Percentiles rank a stretch among this genome's conserved stretches.
Conservation (phyloP, 2,329 filamentous ascomycete species). For the Clarireedia hainanense region DNA sequence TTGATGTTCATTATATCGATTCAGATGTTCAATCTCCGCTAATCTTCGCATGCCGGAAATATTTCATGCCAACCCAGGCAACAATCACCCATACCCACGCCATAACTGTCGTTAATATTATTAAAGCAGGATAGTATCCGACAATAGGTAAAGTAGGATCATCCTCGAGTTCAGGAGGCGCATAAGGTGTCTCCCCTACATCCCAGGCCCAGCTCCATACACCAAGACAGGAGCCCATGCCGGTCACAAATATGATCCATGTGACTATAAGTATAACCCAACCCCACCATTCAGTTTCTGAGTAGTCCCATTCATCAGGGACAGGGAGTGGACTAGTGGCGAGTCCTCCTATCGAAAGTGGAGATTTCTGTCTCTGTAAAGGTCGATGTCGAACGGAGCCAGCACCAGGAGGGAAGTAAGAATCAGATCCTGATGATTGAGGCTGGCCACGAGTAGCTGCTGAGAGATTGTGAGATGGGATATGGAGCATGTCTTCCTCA, state of each 20-base stretch:
- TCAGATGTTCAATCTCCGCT: slow-evolving; percentile 27
- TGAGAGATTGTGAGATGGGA: slow-evolving; percentile 42
- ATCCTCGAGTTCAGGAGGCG: slow-evolving; percentile 89
- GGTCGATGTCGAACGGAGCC: slow-evolving; percentile 30
- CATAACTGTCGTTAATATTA: slow-evolving; percentile 91
- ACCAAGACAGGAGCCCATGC: slow-evolving; percentile 91
- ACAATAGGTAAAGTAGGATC: slow-evolving; percentile 92
- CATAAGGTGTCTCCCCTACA: slow-evolving; percentile 91
- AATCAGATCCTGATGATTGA: slow-evolving; percentile 52
- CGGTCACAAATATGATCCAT: slow-evolving; percentile 92
- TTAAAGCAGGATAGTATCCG: slow-evolving; percentile 91
- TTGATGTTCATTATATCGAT: neutral
- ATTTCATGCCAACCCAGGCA: slow-evolving; percentile 99
- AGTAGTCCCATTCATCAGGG: slow-evolving; percentile 71
- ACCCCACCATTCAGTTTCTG: slow-evolving; percentile 95
- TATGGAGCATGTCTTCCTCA: slow-evolving; percentile 69
- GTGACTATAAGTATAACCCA: slow-evolving; percentile 88
- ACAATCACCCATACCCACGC: slow-evolving; percentile 98
- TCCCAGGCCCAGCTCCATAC: slow-evolving; percentile 99
- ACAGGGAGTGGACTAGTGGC: slow-evolving; percentile 39
- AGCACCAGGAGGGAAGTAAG: slow-evolving; percentile 46
- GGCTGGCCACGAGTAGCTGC: slow-evolving; percentile 32
- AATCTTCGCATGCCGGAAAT: slow-evolving; percentile 95
- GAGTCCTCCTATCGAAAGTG: slow-evolving; percentile 47
- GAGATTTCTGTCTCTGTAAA: slow-evolving; percentile 42